phyloP scores from a whole-genome alignment of 2,329 filamentous ascomycete genomes.

The Cladophialophora exuberans region DNA sequence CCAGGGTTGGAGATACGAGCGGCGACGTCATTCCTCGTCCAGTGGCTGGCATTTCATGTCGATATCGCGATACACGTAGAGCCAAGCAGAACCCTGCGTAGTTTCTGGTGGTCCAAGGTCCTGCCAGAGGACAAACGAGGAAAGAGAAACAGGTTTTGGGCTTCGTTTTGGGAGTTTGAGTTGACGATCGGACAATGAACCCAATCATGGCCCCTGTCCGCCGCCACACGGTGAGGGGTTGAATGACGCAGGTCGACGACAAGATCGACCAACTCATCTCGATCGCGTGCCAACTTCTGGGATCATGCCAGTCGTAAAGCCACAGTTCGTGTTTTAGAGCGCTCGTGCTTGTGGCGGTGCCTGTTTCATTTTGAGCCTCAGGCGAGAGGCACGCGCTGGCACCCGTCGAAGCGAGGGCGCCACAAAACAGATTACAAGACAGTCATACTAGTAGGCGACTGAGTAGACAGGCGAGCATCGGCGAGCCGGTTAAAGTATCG shows the following conservation, averaged over 20 bases:
- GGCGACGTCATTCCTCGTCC: conserved; percentile 7
- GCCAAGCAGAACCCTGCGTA: too few relatives aligned
- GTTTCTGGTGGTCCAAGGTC: too few relatives aligned
- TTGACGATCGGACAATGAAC: background rate
- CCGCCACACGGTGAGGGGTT: conserved; percentile 17
- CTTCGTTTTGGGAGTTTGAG: background rate
- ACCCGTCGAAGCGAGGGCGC: too few relatives aligned
- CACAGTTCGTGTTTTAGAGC: too few relatives aligned
- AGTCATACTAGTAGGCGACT: too few relatives aligned
- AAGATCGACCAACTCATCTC: conserved; percentile 7
- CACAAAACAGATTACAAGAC: too few relatives aligned
- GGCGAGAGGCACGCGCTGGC: too few relatives aligned
- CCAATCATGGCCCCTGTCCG: conserved; percentile 14
- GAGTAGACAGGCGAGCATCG: too few relatives aligned
- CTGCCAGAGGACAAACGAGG: background rate
- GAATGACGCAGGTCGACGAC: conserved; percentile 24
- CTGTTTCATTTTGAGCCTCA: background rate
- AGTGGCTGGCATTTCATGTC: too few relatives aligned
- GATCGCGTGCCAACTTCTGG: conserved; percentile 10
- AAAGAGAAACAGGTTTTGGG: conserved; percentile 21
- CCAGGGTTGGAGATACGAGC: background rate
- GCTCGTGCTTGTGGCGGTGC: conserved; percentile 17
- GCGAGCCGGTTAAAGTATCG: too few relatives aligned
- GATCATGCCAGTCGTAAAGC: conserved; percentile 6
- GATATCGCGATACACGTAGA: background rate